Percentiles rank a stretch among this genome's conserved stretches.
phyloP scores from a whole-genome alignment of 2,329 filamentous ascomycete genomes.

The Fonsecaea nubica region DNA sequence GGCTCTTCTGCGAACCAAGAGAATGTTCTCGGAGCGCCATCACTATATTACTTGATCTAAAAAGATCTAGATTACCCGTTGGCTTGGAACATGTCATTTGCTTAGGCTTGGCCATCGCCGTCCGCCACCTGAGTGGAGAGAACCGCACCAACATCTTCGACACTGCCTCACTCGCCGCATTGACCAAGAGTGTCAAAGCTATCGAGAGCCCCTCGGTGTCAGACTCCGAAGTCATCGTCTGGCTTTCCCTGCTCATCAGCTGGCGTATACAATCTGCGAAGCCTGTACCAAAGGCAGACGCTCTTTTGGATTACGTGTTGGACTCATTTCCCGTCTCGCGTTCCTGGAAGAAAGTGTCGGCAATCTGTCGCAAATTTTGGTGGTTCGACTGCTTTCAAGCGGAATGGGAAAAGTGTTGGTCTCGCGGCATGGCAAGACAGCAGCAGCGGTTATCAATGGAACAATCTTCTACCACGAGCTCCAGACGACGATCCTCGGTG shows the following conservation, averaged over 20 bases:
- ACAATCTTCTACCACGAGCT: neutral
- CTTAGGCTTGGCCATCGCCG: conserved; percentile 27
- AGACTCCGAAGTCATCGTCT: conserved; percentile 32
- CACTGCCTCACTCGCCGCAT: conserved; percentile 17
- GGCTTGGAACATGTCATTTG: conserved; percentile 30
- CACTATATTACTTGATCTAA: conserved; percentile 25
- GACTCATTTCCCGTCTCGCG: conserved; percentile 27
- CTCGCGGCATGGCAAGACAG: conserved; percentile 10
- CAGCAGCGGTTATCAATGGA: conserved; percentile 3
- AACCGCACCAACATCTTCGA: conserved; percentile 34
- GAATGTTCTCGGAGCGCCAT: conserved; percentile 30
- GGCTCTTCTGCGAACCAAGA: conserved; percentile 31
- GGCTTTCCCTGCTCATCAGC: conserved; percentile 29
- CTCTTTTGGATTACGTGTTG: conserved; percentile 29
- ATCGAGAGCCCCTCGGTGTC: conserved; percentile 24
- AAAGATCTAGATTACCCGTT: conserved; percentile 20
- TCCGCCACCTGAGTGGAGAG: conserved; percentile 32
- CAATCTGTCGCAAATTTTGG: conserved; percentile 33
- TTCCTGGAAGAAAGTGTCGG: conserved; percentile 28
- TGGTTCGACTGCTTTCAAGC: conserved; percentile 31
- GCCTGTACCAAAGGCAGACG: conserved; percentile 20
- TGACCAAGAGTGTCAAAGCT: conserved; percentile 26
- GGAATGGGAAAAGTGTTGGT: conserved; percentile 28
- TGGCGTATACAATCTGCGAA: conserved; percentile 30
- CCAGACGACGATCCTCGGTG: neutral